These are phyloP conservation scores for Ophiocordyceps polyrhachis-furcata DNA, from an alignment of 2,329 filamentous ascomycete genomes.

Conservation along the genomic window DNA sequence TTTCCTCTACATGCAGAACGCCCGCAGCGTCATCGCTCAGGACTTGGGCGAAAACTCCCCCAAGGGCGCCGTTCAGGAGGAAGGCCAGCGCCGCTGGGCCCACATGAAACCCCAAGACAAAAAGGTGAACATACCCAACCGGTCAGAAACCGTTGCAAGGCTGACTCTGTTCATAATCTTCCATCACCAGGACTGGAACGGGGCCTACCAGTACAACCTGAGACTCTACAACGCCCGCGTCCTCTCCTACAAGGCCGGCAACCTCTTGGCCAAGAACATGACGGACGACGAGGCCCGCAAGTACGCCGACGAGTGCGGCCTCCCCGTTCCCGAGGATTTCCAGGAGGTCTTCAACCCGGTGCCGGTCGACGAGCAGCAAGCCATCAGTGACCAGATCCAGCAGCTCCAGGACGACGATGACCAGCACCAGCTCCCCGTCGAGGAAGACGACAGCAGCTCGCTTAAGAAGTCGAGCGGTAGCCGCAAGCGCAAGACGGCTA, in stretches of 20 bases:
- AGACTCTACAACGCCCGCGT: constrained; percentile 47
- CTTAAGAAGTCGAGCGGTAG: constrained; percentile 31
- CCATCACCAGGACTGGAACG: constrained; percentile 34
- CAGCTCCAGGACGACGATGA: constrained; percentile 7
- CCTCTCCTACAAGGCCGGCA: constrained; percentile 44
- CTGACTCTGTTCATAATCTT: too few species aligned
- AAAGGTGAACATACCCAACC: constrained; percentile 4
- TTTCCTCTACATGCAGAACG: constrained; percentile 85
- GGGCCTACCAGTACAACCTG: constrained; percentile 48
- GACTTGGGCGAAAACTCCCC: constrained; percentile 59
- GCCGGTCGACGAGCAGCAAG: constrained; percentile 29
- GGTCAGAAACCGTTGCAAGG: too few species aligned
- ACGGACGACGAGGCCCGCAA: constrained; percentile 37
- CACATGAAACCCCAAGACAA: constrained; percentile 60
- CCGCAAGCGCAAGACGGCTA: constrained; percentile 39
- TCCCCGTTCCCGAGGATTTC: constrained; percentile 28
- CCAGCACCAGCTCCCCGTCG: neutral
- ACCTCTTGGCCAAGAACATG: constrained; percentile 40
- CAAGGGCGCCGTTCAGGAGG: constrained; percentile 73
- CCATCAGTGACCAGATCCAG: constrained; percentile 40
- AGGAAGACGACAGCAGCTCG: constrained; percentile 30
- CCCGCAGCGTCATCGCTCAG: constrained; percentile 61
- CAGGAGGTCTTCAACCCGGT: constrained; percentile 19
- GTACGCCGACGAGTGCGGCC: constrained; percentile 40
- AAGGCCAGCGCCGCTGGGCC: constrained; percentile 74